Evolutionary conservation across 1,284 basidiomycete genomes (phyloP).

Genomic region (Puccinia hordei): DNA sequence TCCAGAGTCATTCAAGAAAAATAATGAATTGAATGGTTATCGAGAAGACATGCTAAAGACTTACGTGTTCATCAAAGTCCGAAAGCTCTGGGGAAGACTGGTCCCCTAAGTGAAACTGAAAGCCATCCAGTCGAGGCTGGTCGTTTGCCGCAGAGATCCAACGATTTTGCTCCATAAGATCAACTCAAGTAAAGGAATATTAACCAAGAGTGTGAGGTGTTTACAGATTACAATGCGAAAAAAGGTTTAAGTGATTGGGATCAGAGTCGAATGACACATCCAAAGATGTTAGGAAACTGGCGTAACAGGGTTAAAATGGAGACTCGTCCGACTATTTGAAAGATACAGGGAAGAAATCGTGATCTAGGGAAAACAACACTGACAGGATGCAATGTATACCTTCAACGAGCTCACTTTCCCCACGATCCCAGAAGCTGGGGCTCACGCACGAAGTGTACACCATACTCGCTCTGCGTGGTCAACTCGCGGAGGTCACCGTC

Average conservation of each 20-base stretch:
- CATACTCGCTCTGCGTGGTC: constrained; percentile 8
- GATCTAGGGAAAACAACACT: not conserved
- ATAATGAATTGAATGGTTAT: not conserved
- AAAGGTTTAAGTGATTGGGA: not conserved
- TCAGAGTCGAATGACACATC: constrained; percentile 15
- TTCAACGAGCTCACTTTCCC: constrained; percentile 15
- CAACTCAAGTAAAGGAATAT: constrained; percentile 22
- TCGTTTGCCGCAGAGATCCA: constrained; percentile 10
- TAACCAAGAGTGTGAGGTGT: constrained; percentile 12
- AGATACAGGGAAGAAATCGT: constrained; percentile 19
- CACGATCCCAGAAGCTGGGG: not conserved
- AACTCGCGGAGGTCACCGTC: constrained; percentile 3
- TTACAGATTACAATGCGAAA: constrained; percentile 16
- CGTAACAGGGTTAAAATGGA: constrained; percentile 6
- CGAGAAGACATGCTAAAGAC: not conserved
- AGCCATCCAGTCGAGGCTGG: constrained; percentile 6
- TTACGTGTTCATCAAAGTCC: constrained; percentile 31
- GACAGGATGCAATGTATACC: constrained; percentile 17
- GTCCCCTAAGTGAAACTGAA: constrained; percentile 33
- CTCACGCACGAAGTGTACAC: constrained; percentile 7
- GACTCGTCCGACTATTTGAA: constrained; percentile 21
- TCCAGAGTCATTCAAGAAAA: constrained; percentile 23
- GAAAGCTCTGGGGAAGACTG: constrained; percentile 2
- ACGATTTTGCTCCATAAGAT: constrained; percentile 26
- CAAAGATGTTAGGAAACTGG: constrained; percentile 4